A percentile compares a stretch with the other conserved stretches of the same genome.
Conservation (phyloP, 2,329 filamentous ascomycete genomes). For the Fusarium guadeloupense region DNA sequence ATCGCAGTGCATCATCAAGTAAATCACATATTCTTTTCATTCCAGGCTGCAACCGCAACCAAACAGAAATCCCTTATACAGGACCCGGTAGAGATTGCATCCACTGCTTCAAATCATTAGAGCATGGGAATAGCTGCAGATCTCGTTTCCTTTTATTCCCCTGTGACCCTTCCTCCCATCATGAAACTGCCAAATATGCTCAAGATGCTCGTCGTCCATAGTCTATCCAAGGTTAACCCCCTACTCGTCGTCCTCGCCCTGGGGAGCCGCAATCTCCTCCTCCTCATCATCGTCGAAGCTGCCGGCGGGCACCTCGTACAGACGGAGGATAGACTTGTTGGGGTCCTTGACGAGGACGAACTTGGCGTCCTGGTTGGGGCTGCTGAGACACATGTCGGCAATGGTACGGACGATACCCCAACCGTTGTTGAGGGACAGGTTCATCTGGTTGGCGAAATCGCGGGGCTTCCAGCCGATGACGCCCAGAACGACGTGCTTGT, state of each 20-base stretch:
- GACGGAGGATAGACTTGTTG: constrained; percentile 92
- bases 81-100: constrained; percentile 34
- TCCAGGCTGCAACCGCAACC: constrained; percentile 31
- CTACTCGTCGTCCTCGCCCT: constrained; percentile 39
- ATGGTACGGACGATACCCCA: constrained; percentile 99
- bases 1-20: neutral
- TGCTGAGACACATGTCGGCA: constrained; percentile 88
- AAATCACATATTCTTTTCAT: constrained; percentile 44
- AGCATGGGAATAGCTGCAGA: constrained; percentile 38
- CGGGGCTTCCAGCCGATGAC: constrained; percentile 98
- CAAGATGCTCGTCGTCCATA: constrained; percentile 9
- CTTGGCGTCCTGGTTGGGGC: constrained; percentile 81
- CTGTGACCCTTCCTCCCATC: constrained; percentile 11
- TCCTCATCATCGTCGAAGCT: constrained; percentile 93
- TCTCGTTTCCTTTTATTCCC: constrained; percentile 30
- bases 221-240: constrained; percentile 6
- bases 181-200: constrained; percentile 25
- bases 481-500: constrained; percentile 94
- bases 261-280: constrained; percentile 59
- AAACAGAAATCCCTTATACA: constrained; percentile 18
- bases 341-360: constrained; percentile 89
- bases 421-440: constrained; percentile 93
- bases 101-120: constrained; percentile 44
- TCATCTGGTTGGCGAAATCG: constrained; percentile 98
- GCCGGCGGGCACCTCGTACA: constrained; percentile 88